A percentile compares a stretch with the other conserved stretches of the same genome.
These are phyloP conservation scores for Stachybotrys chartarum DNA, from an alignment of 2,329 filamentous ascomycete species.

Conservation along the genomic window DNA sequence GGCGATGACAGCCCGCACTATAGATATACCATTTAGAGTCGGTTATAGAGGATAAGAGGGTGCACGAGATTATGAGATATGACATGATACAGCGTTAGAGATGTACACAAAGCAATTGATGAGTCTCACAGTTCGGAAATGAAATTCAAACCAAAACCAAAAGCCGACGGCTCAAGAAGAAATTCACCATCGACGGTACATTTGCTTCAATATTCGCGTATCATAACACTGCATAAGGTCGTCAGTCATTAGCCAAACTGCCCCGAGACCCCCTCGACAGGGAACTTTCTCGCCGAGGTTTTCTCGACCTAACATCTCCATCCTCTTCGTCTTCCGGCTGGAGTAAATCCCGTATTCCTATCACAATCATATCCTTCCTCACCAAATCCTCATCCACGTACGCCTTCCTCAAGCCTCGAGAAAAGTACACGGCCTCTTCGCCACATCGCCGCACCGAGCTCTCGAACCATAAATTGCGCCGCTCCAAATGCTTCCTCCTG, in stretches of 20 bases:
- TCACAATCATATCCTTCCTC: conserved; percentile 7
- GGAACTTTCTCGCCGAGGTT: neutral
- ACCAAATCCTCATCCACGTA: conserved; percentile 10
- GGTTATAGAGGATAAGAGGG: neutral
- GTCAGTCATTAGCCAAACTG: no score
- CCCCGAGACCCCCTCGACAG: no score
- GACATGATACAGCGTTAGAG: neutral
- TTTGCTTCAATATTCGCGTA: no score
- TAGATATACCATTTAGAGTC: conserved; percentile 31
- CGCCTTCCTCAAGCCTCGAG: conserved; percentile 5
- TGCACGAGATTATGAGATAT: neutral
- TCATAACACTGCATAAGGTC: no score
- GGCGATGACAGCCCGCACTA: conserved; percentile 46
- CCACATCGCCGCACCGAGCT: conserved; percentile 4
- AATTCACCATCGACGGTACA: no score
- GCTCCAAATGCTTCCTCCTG: conserved; percentile 4
- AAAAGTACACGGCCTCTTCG: conserved; percentile 10
- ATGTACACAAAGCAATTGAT: neutral
- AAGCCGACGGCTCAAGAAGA: no score
- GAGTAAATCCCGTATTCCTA: conserved; percentile 7
- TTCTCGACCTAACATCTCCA: neutral
- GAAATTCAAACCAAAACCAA: no score
- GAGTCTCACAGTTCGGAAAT: no score
- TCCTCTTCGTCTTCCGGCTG: neutral
- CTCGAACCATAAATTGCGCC: conserved; percentile 8